Percentiles rank a stretch among this genome's conserved stretches.
Conservation (phyloP, 75 land plant genomes). For the Pseudotsuga menziesii region DNA sequence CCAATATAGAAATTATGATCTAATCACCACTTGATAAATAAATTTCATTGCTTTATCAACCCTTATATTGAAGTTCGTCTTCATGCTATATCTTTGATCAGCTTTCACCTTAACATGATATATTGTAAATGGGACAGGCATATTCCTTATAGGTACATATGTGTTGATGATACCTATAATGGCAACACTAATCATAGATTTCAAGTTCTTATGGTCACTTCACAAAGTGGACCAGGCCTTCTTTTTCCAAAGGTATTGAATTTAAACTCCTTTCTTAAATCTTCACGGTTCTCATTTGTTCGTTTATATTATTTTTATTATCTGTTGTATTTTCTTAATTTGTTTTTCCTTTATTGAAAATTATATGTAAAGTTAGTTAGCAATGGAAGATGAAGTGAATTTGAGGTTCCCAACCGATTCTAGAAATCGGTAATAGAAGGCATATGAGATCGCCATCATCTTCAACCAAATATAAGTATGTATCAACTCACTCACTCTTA, state of each 20-base stretch:
- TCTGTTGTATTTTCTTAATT: not conserved
- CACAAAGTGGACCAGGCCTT: constrained; percentile 79
- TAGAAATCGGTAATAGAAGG: too few relatives aligned
- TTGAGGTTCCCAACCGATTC: too few relatives aligned
- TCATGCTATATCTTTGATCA: not conserved
- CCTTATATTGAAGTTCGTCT: not conserved
- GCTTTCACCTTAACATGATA: not conserved
- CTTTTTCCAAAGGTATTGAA: constrained; percentile 80
- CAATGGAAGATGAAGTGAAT: too few relatives aligned
- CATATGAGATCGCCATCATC: too few relatives aligned
- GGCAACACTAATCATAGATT: constrained; percentile 23
- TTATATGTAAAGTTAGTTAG: not conserved
- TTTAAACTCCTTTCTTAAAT: not conserved
- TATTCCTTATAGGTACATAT: constrained; percentile 60
- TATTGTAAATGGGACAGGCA: constrained; percentile 45
- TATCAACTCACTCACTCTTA: too few relatives aligned
- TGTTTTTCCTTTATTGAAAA: not conserved
- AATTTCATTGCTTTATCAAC: not conserved
- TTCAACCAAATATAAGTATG: too few relatives aligned
- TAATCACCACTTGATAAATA: not conserved
- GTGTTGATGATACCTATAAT: constrained; percentile 18
- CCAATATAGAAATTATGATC: constrained; percentile 2
- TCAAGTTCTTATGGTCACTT: constrained; percentile 87
- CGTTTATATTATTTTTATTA: not conserved
- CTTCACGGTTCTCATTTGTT: not conserved